A percentile compares a stretch with the other conserved stretches of the same genome.
Evolutionary conservation across 352 stramenopile genomes (phyloP).

Genomic region (Phytophthora cryptogea): DNA sequence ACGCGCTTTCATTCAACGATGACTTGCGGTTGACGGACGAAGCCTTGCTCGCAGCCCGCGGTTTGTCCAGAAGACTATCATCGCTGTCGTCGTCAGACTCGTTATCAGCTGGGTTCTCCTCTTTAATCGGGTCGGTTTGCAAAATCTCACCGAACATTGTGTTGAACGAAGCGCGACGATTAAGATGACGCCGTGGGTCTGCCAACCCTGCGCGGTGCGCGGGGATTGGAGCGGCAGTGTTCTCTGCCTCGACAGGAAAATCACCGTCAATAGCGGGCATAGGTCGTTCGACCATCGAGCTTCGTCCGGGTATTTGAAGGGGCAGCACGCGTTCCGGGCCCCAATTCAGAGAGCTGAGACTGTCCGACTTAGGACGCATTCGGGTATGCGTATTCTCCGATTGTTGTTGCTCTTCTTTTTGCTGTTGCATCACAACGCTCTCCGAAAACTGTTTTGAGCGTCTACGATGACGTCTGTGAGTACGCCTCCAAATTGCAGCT

Average conservation of each 20-base stretch:
- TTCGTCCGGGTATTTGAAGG: constrained; percentile 24
- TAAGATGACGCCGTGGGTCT: constrained; percentile 67
- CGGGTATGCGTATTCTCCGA: constrained; percentile 26
- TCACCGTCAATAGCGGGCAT: constrained; percentile 23
- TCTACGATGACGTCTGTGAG: constrained; percentile 62
- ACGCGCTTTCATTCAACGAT: constrained; percentile 22
- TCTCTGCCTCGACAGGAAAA: constrained; percentile 20
- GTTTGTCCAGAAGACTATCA: constrained; percentile 26
- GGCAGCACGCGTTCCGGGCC: constrained; percentile 24
- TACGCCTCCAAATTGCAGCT: constrained; percentile 63
- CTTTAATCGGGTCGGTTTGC: constrained; percentile 54
- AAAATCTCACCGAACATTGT: constrained; percentile 59
- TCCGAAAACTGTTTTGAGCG: constrained; percentile 84
- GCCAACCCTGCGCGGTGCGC: constrained; percentile 37
- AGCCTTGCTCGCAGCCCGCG: constrained; percentile 14
- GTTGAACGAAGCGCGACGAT: constrained; percentile 66
- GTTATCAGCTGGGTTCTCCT: constrained; percentile 58
- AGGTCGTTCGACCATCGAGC: constrained; percentile 46
- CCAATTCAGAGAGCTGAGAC: constrained; percentile 31
- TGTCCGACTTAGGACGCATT: constrained; percentile 60
- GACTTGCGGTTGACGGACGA: constrained; percentile 26
- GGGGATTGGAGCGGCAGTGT: constrained; percentile 22
- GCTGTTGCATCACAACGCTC: constrained; percentile 68
- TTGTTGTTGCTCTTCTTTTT: constrained; percentile 49
- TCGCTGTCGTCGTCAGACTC: constrained; percentile 57